Evolutionary conservation across 306 rosid genomes (phyloP), one percentile per base, ranked within the genome.

Genomic region (Rosa lucieae): DNA sequence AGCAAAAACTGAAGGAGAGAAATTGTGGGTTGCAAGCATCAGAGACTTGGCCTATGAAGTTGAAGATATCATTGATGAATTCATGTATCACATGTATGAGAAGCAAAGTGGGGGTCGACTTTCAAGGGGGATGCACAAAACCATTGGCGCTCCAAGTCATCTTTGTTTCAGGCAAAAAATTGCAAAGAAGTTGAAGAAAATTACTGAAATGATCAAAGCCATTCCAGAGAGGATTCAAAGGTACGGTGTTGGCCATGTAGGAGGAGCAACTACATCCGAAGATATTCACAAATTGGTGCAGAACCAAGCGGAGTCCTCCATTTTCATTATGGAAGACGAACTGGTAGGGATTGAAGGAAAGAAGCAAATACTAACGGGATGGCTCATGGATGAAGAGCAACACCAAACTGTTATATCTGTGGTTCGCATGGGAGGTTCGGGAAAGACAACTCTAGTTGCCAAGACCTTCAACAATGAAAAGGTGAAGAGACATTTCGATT

Each of bases 81-180:
- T 53, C 10, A 1, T 53, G 23, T 53, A 53, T 6, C 59, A 53
- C 23, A 53, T 18, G 10, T 53, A 53, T 18, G 10, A 18, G 59
- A 6, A 17, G 21, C 23, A 17, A 53, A 53, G 10, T 18, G 59
- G 56, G n/a, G 0, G 32, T 29, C 0, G 1, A 17, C 3, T 53
- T 0, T 53, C 59, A 53, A 53, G 59, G 10, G 2, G 21, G 3
- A 10, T 53, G 6, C 23, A 18, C 59, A 53, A 6, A 2, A 53
- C 59, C 10, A 1, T 53, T 6, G 0, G 0, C 2, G 0, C 0
- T 53, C 59, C 59, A 0, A 53, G 8, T 0, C 0, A 1, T 53
- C 21, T 53, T 53, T 53, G 21, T 23, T 53, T 17, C 0, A 53
- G 59, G 3, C 59, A 0, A 0, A 53, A 53, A 17, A 53, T 1